These are phyloP conservation scores for Neurospora crassa DNA, from an alignment of 2,329 filamentous ascomycete genomes.

Conservation along the genomic window DNA sequence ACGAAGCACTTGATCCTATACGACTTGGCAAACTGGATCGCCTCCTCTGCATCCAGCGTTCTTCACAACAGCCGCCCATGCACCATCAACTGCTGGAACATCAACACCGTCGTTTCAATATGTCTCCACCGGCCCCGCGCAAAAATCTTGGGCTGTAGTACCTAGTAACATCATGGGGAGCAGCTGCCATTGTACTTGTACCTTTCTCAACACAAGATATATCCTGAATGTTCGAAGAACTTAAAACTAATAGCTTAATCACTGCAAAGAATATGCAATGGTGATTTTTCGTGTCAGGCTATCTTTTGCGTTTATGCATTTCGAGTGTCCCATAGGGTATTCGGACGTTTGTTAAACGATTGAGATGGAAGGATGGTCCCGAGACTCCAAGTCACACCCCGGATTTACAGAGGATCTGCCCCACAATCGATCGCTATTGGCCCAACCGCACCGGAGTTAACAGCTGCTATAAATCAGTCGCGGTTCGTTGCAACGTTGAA, in stretches of 20 bases:
- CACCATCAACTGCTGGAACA: no score
- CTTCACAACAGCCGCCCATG: slow-evolving; percentile 52
- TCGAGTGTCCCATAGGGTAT: not conserved
- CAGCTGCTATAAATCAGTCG: not conserved
- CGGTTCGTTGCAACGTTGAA: not conserved
- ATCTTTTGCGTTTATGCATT: not conserved
- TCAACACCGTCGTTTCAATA: no score
- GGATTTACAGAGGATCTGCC: not conserved
- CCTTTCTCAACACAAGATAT: not conserved
- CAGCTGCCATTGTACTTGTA: not conserved
- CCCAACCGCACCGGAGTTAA: not conserved
- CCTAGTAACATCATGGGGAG: not conserved
- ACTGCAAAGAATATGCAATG: accelerated
- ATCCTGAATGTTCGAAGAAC: not conserved
- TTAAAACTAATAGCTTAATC: accelerated
- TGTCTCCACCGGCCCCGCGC: no score
- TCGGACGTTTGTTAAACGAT: not conserved
- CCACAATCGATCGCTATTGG: not conserved
- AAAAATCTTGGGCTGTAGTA: no score
- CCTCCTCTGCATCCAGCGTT: slow-evolving; percentile 53
- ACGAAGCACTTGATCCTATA: slow-evolving; percentile 56
- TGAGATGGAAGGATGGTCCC: not conserved
- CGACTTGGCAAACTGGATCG: slow-evolving; percentile 52
- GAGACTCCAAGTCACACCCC: not conserved
- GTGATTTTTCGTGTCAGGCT: not conserved